Evolutionary conservation across 116 monocot genomes (phyloP), one percentile per base, ranked within the genome.

Genomic region (Cymodocea nodosa): DNA sequence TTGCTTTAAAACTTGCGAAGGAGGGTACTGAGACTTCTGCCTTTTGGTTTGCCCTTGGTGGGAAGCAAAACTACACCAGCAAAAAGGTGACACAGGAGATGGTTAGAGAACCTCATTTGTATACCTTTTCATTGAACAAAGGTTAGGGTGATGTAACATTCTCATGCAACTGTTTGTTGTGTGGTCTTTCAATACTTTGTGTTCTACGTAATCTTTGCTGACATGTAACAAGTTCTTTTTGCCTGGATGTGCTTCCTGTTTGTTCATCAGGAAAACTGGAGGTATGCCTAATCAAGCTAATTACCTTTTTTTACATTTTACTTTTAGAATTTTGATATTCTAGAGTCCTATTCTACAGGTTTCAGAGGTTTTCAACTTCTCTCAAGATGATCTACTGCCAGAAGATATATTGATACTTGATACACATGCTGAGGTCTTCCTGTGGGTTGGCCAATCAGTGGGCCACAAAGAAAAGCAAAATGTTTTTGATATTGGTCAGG

Each of bases 11-110:
- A 66, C 83, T 84, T 84, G 76, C 72, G 1, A 99, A 99, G 72
- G 98, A 99, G 71, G 98, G 98, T 59, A 89, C 98, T 37, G 98
- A 99, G 68, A 89, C 89, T 69, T 92, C 92, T 71, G 83, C 89
- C 44, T 99, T 99, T 71, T 99, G 98, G 98, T 89, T 81, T 89
- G 89, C 86, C 16, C 89, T 99, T 72, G 98, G 98, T 57, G 98
- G 98, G 58, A 99, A 99, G 61, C 86, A 89, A 74, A 80, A 65
- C 68, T 92, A 73, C 65, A 78, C 81, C 5, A 82, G 73, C 60
- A 86, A 92, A 77, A 86, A 77, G 59, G 66, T 73, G 44, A 22
- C 72, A 49, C 82, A 82, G 51, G 98, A 99, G 60, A 75, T 56
- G 62, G 67, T 79, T 67, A 86, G 86, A 81, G 98, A 99, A 79